phyloP scores from a whole-genome alignment of 2,329 filamentous ascomycete genomes.

The Alternaria consortialis region DNA sequence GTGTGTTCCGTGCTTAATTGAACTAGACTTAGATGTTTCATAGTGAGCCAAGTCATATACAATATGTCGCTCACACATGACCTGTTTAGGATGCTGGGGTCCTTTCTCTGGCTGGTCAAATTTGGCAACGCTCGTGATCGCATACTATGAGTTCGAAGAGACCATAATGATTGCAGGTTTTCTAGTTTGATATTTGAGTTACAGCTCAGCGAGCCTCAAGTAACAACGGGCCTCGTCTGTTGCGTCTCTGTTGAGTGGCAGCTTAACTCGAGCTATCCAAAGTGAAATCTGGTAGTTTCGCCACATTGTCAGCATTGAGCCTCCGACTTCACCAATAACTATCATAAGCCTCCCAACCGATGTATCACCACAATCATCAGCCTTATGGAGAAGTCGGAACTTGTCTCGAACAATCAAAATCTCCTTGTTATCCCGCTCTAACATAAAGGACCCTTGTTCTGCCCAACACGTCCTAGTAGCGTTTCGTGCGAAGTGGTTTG shows the following conservation, averaged over 20 bases:
- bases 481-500: slow-evolving; percentile 42
- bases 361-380: background rate
- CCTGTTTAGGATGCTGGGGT: background rate
- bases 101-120: background rate
- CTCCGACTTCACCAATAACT: background rate
- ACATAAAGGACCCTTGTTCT: slow-evolving; percentile 55
- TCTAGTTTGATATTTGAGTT: background rate
- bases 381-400: background rate
- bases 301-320: background rate
- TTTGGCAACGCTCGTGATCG: background rate
- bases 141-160: background rate
- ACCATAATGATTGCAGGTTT: background rate
- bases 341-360: background rate
- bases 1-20: slow-evolving; percentile 7
- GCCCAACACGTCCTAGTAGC: slow-evolving; percentile 60
- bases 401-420: background rate
- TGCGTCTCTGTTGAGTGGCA: background rate
- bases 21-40: slow-evolving; percentile 1
- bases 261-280: slow-evolving; percentile 35
- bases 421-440: background rate
- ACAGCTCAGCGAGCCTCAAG: background rate
- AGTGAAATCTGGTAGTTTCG: background rate
- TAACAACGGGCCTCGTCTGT: background rate
- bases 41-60: slow-evolving; percentile 15
- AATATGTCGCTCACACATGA: slow-evolving; percentile 1